Evolutionary conservation across 2,329 filamentous ascomycete genomes (phyloP).

Genomic region (Biscogniauxia sp.): DNA sequence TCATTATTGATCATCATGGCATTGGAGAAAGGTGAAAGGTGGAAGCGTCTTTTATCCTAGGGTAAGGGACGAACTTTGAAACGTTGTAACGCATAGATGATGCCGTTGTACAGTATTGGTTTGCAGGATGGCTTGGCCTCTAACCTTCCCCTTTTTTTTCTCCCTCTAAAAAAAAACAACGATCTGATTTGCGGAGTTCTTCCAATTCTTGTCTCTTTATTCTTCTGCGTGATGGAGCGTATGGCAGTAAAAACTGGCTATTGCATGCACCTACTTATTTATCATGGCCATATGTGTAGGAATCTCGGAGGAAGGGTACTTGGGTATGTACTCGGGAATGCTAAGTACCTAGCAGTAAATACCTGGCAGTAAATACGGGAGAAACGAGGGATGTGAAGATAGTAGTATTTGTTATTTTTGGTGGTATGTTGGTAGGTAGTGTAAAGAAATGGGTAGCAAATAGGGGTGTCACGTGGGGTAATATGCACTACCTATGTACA

Average conservation of each 20-base stretch:
- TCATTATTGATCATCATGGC: slow-evolving; percentile 6
- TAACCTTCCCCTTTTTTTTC: neutral
- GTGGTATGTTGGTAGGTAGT: neutral
- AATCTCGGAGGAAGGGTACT: neutral
- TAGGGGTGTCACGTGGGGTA: neutral
- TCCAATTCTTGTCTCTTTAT: neutral
- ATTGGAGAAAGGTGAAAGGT: slow-evolving; percentile 11
- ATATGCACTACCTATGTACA: neutral
- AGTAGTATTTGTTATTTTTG: neutral
- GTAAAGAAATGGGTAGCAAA: too few relatives aligned
- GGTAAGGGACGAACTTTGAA: neutral
- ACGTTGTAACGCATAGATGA: neutral
- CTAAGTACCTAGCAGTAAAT: too few relatives aligned
- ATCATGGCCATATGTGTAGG: neutral
- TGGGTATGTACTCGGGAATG: too few relatives aligned
- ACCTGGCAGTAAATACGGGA: neutral
- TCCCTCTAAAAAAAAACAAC: neutral
- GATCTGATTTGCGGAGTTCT: neutral
- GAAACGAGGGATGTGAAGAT: neutral
- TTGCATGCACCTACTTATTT: too few relatives aligned
- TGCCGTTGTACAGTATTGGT: neutral
- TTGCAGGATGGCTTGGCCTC: neutral
- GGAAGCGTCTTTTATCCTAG: neutral
- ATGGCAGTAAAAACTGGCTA: too few relatives aligned
- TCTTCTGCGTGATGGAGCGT: neutral